These are phyloP conservation scores for Pyrus pyrifolia DNA, from an alignment of 306 rosid species.

Conservation along the genomic window DNA sequence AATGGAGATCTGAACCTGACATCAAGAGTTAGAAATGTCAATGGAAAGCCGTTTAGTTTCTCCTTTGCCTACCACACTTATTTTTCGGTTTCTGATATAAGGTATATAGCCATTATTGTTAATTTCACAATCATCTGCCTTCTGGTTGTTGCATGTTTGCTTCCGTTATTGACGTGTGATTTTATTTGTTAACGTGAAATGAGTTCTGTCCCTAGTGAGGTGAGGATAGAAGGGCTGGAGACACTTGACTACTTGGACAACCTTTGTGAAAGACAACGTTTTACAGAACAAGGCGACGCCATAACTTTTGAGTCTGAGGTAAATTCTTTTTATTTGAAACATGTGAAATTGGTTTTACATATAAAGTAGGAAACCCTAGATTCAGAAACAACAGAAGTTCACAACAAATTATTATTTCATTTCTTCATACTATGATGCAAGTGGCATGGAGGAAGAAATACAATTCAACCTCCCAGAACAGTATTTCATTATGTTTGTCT, in stretches of 20 bases:
- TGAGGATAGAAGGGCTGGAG: conserved; percentile 91
- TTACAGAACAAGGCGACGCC: conserved; percentile 95
- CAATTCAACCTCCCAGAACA: not conserved
- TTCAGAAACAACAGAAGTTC: not conserved
- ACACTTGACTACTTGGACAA: conserved; percentile 84
- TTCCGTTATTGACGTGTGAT: not conserved
- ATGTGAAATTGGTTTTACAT: not conserved
- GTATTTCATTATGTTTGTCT: not conserved
- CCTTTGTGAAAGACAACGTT: conserved; percentile 69
- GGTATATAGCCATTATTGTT: conserved; percentile 33
- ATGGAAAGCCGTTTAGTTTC: conserved; percentile 80
- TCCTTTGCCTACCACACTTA: conserved; percentile 87
- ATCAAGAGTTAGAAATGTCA: conserved; percentile 70
- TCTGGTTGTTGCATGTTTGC: not conserved
- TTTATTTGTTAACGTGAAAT: conserved; percentile 1
- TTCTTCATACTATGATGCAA: not conserved
- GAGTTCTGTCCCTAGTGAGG: conserved; percentile 47
- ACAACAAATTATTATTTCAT: not conserved
- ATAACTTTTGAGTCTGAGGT: conserved; percentile 92
- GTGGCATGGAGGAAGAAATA: not conserved
- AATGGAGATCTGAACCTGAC: conserved; percentile 60
- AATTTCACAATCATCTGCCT: not conserved
- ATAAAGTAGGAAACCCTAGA: not conserved
- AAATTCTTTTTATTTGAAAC: conserved; percentile 1
- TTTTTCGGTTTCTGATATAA: conserved; percentile 77